Base-by-base conservation (phyloP, 768 basidiomycete species). In the Hygrophorus pudorinus region DNA sequence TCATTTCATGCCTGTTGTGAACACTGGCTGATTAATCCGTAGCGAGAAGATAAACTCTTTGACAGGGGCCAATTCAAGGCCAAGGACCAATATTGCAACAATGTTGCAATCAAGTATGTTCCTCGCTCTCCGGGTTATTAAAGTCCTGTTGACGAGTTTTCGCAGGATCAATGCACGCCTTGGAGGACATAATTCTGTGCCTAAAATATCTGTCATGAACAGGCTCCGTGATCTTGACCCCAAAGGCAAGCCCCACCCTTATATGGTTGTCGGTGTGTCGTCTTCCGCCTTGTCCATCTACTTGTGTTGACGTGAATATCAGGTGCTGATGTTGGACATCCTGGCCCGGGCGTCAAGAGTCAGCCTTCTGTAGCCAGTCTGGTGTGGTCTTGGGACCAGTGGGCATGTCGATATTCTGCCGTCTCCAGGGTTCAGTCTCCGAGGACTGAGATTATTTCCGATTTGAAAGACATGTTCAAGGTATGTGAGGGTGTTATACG, bases 321-420 rank as follows among this genome's bases (percentile, higher is more conserved):
- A 76, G 75, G 78, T n/a, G 73, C 74, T 7, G 78, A 76, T 53
- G 71, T 85, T 0, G 69, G 74, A 5, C 84, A 87, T 48, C 78
- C 83, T 0, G 70, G 71, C 0, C 74, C 81, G 10, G 78, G 80
- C 0, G 51, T 68, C 0, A 39, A 50, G 37, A 51, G 58, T 0
- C 59, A 63, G 28, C 76, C 85, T 0, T 85, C 83, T 5, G 35
- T 51, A 0, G 67, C 81, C 0, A 68, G 73, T 1, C 52, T 85
- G 0, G 83, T 85, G 0, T 75, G 67, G 1, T 84, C 81, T 0
- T 61, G 63, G 16, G 78, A 85, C 42, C 11, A 0, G 1, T 45
- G 57, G 0, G 75, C 67, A 0, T 67, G 67, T 13, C 63, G 60
- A 9, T 85, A 83, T 39, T 57, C 59, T 4, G 64, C 74, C 0